Base-by-base conservation (phyloP, 345 rosid genomes). In the Citrus trifoliata region DNA sequence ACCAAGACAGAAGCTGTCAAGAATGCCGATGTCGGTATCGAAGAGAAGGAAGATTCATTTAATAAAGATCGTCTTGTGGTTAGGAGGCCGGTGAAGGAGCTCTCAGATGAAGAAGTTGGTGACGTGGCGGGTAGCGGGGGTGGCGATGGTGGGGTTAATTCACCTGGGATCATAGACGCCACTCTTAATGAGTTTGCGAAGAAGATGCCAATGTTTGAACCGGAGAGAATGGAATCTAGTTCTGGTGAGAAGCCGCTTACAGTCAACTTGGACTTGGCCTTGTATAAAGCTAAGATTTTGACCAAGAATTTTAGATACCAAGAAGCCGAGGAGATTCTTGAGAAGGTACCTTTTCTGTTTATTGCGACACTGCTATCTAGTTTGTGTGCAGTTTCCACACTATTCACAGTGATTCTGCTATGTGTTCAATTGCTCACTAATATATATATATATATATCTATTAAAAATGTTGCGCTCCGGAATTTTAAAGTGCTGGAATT, bases 131-230 rank as follows among this genome's bases (percentile, higher is more conserved):
- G 19, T 5, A 5, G 66, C 9, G 58, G 37, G 8, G 74, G 55
- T 2, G 78, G 77, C n/a, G 88, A 74, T 24, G 85, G 37, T 24
- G 84, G 10, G 1, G 67, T 33, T 46, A 83, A 71, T 10, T 87
- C 92, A 10, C 79, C 86, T 55, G 86, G 83, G 22, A 84, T 80
- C 76, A 78, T 92, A 12, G 95, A 92, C 62, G 92, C 87, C 0
- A 85, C 92, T 51, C 90, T 96, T 13, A 85, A 82, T 55, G 82
- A 90, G 67, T 88, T 93, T 21, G 97, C 98, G 2, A 90, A 90
- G 90, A 94, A 90, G 86, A 83, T 96, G 92, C 95, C 93, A 14
- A 89, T 96, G 32, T 96, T 96, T 80, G 99, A 96, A 82, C 98
- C 99, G 2, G 85, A 78, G 87, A 87, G 93, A 75, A 82, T 86